Base-by-base conservation (phyloP, 2,329 filamentous ascomycete species). In the Thielaviopsis euricoi region DNA sequence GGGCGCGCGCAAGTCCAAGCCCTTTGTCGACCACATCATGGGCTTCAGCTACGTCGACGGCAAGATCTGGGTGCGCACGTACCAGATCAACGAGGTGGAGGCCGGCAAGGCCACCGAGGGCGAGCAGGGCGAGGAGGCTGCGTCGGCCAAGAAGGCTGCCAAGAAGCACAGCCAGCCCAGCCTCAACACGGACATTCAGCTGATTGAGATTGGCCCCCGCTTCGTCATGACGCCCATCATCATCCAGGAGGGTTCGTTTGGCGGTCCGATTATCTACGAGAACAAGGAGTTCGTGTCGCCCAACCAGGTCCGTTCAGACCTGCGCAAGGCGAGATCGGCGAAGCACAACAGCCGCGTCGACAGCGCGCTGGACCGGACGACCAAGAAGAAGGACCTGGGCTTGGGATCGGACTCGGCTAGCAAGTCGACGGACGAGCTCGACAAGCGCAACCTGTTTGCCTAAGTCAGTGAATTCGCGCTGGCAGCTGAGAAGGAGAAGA, bases 221-320 rank as follows among this genome's bases (percentile, higher is more conserved):
- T 91, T 96, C 64, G 89, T 96, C 29, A 75, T 96, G 55, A 96
- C 89, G 25, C 91, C 93, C 0, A 96, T 96, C 63, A 83, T 97
- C 59, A 95, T 97, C 64, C 83, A 95, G 65, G 93, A 98, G 69
- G 89, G 89, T 50, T 90, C 87, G 61, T 97, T 98, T 65, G 91
- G 91, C 57, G 93, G 93, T 0, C 91, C 93, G 2, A 89, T 97
- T 63, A 94, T 98, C 67, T 98, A 95, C 73, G 89, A 97, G 76
- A 97, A 97, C 75, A 93, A 89, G 77, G 86, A 95, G 70, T 98
- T 95, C 66, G 87, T 98, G 57, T 93, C 86, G 64, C 93, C 93
- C 10, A 98, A 98, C 79, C 88, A 96, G 72, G 82, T 97, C 62
- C 79, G 93, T 63, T 77, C 88, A 48, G 93, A 97, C 62, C 71